Base-by-base conservation (phyloP, 2,329 filamentous ascomycete genomes). In the Diaporthe australafricana region DNA sequence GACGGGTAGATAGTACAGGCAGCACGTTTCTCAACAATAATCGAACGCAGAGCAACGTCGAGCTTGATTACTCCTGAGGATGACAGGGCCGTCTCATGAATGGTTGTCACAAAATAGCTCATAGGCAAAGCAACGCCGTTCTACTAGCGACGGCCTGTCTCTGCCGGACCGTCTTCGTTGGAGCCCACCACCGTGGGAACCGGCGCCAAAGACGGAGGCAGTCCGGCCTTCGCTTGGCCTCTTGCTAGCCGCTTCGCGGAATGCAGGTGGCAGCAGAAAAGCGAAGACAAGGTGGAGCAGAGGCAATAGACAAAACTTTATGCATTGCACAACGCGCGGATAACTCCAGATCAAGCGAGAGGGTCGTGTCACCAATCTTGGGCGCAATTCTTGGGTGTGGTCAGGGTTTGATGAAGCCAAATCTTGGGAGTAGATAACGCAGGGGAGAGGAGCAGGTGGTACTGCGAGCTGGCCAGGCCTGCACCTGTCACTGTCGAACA, bases 351-450 rank as follows among this genome's bases (percentile, higher is more conserved):
- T 4, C 30, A 35, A 65, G 60, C 30, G 42, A 63, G 60, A 48
- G 57, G 60, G n/a, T 50, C 60, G 60, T 65, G 45, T 38, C 60
- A 65, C 30, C 42, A 65, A 50, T 65, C 45, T 65, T 38, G 60
- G 2, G 45, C 25, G 60, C 20, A 69, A 69, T 69, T 69, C 67
- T 42, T 52, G 53, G 42, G 22, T 11, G 45, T 60, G 67, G 67
- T 69, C 56, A 50, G 45, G 67, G 67, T 69, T 69, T 69, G 53
- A 69, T 69, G 66, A 69, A 60, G 67, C 45, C 67, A 69, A 69
- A 69, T 69, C 55, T 69, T 69, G 67, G 53, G 60, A n/a, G 25
- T 38, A 45, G 40, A 38, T 56, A 57, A 38, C 55, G 60, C 66
- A 47, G 35, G 42, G 48, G 53, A 17, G 20, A 65, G 56, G 65